A percentile compares a stretch with the other conserved stretches of the same genome.
Evolutionary conservation across 176 grass and related monocot species (phyloP).

Genomic region (Eleusine indica): DNA sequence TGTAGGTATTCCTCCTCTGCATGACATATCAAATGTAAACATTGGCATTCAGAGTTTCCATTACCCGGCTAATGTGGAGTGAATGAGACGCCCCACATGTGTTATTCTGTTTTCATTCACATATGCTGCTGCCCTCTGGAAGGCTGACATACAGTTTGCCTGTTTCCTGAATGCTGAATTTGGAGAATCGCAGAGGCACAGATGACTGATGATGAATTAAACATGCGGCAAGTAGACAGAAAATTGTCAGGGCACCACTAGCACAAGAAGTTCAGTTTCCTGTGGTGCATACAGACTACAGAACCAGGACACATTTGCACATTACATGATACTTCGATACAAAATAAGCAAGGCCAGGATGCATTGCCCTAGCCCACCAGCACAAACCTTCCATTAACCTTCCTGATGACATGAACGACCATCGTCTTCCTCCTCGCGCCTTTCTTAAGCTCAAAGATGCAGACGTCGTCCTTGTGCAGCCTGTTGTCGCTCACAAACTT

Average conservation of each 20-base stretch:
- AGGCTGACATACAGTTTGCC: not conserved
- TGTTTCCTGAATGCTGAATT: not conserved
- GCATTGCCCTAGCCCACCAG: conserved; percentile 18
- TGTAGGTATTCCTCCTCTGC: no score
- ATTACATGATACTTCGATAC: not conserved
- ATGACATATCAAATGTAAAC: no score
- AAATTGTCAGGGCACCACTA: not conserved
- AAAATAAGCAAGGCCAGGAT: not conserved
- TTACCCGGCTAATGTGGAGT: no score
- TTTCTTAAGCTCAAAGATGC: conserved; percentile 48
- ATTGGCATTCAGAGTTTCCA: no score
- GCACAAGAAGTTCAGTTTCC: not conserved
- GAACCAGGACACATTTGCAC: not conserved
- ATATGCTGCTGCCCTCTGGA: not conserved
- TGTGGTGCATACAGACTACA: not conserved
- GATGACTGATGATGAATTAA: not conserved
- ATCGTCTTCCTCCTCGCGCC: not conserved
- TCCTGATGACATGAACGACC: conserved; percentile 34
- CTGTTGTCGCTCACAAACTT: conserved; percentile 32
- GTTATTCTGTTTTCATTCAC: not conserved
- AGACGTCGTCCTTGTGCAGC: conserved; percentile 34
- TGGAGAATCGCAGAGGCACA: not conserved
- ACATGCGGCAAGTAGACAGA: not conserved
- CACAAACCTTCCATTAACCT: conserved; percentile 5
- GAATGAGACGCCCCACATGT: no score